phyloP scores from a whole-genome alignment of 768 basidiomycete genomes.

The Heimioporus sp. region DNA sequence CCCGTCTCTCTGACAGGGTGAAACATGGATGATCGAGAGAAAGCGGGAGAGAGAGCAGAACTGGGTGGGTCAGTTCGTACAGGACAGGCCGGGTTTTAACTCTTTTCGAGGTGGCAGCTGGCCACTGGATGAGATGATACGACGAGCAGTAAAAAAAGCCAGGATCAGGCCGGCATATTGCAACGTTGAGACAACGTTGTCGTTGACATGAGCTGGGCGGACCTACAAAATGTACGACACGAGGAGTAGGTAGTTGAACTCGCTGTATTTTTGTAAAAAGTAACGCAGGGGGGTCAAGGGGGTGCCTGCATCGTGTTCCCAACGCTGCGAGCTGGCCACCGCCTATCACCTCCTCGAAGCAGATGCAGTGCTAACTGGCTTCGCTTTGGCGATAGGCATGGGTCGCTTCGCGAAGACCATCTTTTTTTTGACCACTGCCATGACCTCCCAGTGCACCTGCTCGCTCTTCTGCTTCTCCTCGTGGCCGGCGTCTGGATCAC shows the following conservation, averaged over 20 bases:
- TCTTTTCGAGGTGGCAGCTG: background rate
- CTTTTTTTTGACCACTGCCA: slow-evolving; percentile 76
- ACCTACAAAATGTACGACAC: slow-evolving; percentile 14
- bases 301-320: slow-evolving; percentile 16
- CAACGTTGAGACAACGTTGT: slow-evolving; percentile 34
- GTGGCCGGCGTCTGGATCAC: no score
- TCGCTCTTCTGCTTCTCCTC: background rate
- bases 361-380: slow-evolving; percentile 23
- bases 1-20: slow-evolving; percentile 21
- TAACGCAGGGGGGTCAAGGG: slow-evolving; percentile 19
- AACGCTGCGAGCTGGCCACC: slow-evolving; percentile 6
- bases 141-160: slow-evolving; percentile 1
- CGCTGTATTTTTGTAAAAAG: no score
- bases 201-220: slow-evolving; percentile 15
- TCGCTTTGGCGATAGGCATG: slow-evolving; percentile 56
- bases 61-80: background rate
- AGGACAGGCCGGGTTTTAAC: background rate
- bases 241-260: no score
- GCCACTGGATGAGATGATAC: background rate
- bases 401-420: slow-evolving; percentile 82
- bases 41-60: background rate
- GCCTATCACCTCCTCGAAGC: slow-evolving; percentile 11
- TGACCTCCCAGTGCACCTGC: slow-evolving; percentile 52
- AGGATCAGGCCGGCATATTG: slow-evolving; percentile 10
- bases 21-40: slow-evolving; percentile 8